Evolutionary conservation across 768 basidiomycete species (phyloP).

Genomic region (Candolleomyces eurysporus): DNA sequence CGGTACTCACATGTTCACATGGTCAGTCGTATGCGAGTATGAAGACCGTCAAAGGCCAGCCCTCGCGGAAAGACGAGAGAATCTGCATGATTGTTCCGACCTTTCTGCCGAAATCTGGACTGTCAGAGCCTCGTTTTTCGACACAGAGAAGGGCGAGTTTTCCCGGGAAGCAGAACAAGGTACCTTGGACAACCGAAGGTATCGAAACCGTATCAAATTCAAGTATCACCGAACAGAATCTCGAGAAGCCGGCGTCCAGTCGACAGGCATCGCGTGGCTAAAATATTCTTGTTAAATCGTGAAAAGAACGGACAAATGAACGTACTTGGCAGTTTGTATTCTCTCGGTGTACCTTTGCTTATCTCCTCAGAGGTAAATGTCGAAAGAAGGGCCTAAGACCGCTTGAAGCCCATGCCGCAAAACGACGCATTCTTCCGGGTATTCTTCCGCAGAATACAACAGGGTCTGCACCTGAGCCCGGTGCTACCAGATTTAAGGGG

Average conservation of each 20-base stretch:
- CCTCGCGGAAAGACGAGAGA: background rate
- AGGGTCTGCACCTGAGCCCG: background rate
- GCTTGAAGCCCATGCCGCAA: background rate
- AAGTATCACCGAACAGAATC: constrained; percentile 4
- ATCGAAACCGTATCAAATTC: background rate
- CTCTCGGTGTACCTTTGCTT: background rate
- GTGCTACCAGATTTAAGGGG: too few species aligned
- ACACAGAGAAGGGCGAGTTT: constrained; percentile 1
- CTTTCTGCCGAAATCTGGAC: constrained; percentile 6
- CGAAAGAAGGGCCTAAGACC: background rate
- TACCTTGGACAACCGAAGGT: background rate
- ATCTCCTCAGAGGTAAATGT: constrained; percentile 3
- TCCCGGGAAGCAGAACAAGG: background rate
- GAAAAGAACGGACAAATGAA: constrained; percentile 1
- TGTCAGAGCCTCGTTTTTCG: background rate
- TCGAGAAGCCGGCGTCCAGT: background rate
- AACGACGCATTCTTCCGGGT: constrained; percentile 1
- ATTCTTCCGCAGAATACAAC: constrained; percentile 3
- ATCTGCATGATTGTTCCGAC: constrained; percentile 6
- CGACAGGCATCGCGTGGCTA: constrained; percentile 2
- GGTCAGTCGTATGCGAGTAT: background rate
- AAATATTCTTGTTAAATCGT: background rate
- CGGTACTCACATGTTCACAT: constrained; percentile 4
- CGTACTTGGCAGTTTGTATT: background rate
- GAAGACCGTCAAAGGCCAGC: background rate